Base-by-base conservation (phyloP, 2,329 filamentous ascomycete species). In the Pseudocercospora eumusae region DNA sequence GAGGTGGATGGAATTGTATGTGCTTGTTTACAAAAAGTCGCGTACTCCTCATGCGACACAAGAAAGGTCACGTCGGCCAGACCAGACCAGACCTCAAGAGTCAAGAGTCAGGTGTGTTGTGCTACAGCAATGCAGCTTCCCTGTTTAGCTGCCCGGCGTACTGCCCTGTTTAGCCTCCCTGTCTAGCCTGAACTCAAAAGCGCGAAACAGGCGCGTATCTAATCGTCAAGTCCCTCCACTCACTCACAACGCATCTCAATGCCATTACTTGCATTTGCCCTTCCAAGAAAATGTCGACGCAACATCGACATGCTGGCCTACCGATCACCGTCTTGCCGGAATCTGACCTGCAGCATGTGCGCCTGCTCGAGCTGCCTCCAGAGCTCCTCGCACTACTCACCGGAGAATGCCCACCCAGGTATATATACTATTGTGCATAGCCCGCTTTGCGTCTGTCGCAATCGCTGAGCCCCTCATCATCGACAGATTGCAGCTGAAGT, bases 321-420 rank as follows among this genome's bases (percentile, higher is more conserved):
- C 74, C 77, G 23, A 76, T 84, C 65, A 73, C 75, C 56, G 69
- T 83, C 28, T 71, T 76, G 55, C 64, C 72, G n/a, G 72, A 72
- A 61, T 73, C 77, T 53, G 66, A 76, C 11, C 80, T 85, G 66
- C 79, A 85, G 67, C 79, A 79, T 21, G 83, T 87, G 71, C 81
- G 83, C 42, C 76, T 88, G 31, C 78, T 88, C 20, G 86, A 88
- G 74, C 78, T 88, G 18, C 82, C 86, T 11, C 75, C 83, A 2
- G 83, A 86, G 33, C 69, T 88, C 36, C 79, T 85, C 11, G 79
- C 82, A 36, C 72, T 85, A 47, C 71, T 88, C 33, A 77, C 81
- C 20, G 57, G 49, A 15, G 57, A 53, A 49, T 57, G 40, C 28
- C 61, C 61, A 57, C 61, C 78, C 80, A 8, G 76, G 80, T n/a